Evolutionary conservation across 164 flowering plant species (phyloP).

Genomic region (Hamamelis virginiana): DNA sequence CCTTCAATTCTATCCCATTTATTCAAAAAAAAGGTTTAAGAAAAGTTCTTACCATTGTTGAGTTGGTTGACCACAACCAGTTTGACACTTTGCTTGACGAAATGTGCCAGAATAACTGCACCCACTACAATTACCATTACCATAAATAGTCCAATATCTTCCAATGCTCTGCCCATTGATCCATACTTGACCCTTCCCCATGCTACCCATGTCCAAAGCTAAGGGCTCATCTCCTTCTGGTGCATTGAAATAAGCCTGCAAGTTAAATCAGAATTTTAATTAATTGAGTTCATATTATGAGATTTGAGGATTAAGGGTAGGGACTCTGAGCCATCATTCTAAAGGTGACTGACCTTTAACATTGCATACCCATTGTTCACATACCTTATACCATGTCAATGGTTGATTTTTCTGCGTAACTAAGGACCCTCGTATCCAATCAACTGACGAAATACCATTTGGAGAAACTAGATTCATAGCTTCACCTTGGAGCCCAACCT

Average conservation of each 20-base stretch:
- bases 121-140: slow-evolving; percentile 33
- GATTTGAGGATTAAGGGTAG: no score
- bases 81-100: slow-evolving; percentile 37
- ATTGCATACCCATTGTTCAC: not conserved
- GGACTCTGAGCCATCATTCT: not conserved
- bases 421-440: slow-evolving; percentile 31
- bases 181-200: slow-evolving; percentile 61
- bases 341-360: not conserved
- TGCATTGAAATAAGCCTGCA: slow-evolving; percentile 50
- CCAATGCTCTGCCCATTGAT: slow-evolving; percentile 57
- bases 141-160: slow-evolving; percentile 45
- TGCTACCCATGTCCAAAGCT: slow-evolving; percentile 48
- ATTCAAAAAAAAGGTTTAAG: not conserved
- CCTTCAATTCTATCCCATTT: not conserved
- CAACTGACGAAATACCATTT: slow-evolving; percentile 17
- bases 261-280: not conserved
- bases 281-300: no score
- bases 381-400: slow-evolving; percentile 53
- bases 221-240: slow-evolving; percentile 53
- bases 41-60: slow-evolving; percentile 41
- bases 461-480: slow-evolving; percentile 29
- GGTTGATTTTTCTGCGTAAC: slow-evolving; percentile 25
- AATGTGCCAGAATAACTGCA: slow-evolving; percentile 42
- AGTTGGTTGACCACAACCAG: slow-evolving; percentile 51
- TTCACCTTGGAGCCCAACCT: slow-evolving; percentile 56